Evolutionary conservation across 2,329 filamentous ascomycete genomes (phyloP).

Genomic region (Eurotiales sp.): DNA sequence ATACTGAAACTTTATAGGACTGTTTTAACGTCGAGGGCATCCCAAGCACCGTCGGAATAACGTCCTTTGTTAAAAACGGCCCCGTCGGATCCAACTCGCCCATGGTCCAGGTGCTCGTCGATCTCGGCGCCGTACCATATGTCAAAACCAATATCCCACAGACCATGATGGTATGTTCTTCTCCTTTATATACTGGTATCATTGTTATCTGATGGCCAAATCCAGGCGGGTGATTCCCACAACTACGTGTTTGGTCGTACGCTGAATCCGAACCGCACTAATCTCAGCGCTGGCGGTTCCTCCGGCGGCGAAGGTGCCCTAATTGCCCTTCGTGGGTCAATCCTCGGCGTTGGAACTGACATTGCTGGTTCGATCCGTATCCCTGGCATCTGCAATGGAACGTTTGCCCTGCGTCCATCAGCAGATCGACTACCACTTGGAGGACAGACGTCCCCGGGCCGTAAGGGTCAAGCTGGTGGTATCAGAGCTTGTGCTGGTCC

Average conservation of each 20-base stretch:
- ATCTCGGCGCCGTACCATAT: conserved; percentile 50
- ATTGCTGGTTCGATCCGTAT: conserved; percentile 31
- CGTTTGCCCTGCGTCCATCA: conserved; percentile 45
- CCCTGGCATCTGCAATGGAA: conserved; percentile 28
- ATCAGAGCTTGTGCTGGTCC: conserved; percentile 35
- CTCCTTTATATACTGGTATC: neutral
- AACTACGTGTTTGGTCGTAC: conserved; percentile 29
- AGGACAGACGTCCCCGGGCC: conserved; percentile 17
- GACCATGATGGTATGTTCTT: conserved; percentile 56
- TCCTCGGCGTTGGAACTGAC: conserved; percentile 31
- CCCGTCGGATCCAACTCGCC: neutral
- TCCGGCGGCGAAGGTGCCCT: conserved; percentile 35
- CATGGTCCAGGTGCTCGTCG: neutral
- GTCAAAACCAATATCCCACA: conserved; percentile 58
- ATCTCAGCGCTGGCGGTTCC: conserved; percentile 25
- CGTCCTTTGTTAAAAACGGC: conserved; percentile 19
- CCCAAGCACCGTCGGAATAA: conserved; percentile 56
- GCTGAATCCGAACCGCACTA: conserved; percentile 26
- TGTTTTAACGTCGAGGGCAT: conserved; percentile 44
- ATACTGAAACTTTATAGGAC: conserved; percentile 49
- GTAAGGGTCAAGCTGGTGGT: conserved; percentile 12
- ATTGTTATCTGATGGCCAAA: neutral
- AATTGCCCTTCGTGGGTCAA: conserved; percentile 29
- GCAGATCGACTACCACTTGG: conserved; percentile 37
- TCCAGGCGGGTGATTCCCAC: conserved; percentile 43